Percentiles rank a stretch among this genome's conserved stretches.
These are phyloP conservation scores for Obba rivulosa DNA, from an alignment of 768 basidiomycete genomes.

Conservation along the genomic window DNA sequence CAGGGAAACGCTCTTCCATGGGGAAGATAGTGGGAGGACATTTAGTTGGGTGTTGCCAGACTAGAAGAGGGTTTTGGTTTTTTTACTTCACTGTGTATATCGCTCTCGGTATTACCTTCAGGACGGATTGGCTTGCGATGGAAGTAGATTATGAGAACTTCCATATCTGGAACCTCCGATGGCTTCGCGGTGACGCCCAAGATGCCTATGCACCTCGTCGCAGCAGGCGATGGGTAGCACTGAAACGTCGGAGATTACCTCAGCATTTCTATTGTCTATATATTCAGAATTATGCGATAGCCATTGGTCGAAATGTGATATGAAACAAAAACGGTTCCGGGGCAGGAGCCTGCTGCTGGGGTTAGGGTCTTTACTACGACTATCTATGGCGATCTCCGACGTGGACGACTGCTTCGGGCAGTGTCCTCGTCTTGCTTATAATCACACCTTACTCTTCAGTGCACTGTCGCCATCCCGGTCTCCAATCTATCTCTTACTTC, in stretches of 20 bases:
- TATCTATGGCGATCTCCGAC: conserved; percentile 22
- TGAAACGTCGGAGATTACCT: too few species aligned
- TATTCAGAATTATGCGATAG: not conserved
- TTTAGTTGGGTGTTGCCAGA: conserved; percentile 57
- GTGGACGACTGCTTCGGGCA: conserved; percentile 7
- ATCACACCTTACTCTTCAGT: conserved; percentile 5
- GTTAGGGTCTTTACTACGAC: not conserved
- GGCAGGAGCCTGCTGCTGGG: not conserved
- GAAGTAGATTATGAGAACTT: too few species aligned
- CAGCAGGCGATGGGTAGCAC: too few species aligned
- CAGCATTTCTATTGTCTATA: not conserved
- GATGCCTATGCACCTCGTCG: too few species aligned
- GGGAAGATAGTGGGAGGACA: conserved; percentile 58
- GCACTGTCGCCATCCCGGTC: conserved; percentile 4
- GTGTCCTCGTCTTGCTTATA: conserved; percentile 2
- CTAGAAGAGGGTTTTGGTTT: conserved; percentile 1
- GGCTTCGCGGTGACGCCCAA: too few species aligned
- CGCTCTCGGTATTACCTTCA: not conserved
- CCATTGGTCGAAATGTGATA: not conserved
- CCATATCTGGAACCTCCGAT: too few species aligned
- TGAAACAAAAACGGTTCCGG: too few species aligned
- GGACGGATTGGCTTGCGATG: not conserved
- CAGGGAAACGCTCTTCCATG: conserved; percentile 58
- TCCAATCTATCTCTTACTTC: conserved; percentile 5
- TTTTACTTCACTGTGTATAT: not conserved